Base-by-base conservation (phyloP, 345 rosid genomes). In the Crucihimalaya himalaica region DNA sequence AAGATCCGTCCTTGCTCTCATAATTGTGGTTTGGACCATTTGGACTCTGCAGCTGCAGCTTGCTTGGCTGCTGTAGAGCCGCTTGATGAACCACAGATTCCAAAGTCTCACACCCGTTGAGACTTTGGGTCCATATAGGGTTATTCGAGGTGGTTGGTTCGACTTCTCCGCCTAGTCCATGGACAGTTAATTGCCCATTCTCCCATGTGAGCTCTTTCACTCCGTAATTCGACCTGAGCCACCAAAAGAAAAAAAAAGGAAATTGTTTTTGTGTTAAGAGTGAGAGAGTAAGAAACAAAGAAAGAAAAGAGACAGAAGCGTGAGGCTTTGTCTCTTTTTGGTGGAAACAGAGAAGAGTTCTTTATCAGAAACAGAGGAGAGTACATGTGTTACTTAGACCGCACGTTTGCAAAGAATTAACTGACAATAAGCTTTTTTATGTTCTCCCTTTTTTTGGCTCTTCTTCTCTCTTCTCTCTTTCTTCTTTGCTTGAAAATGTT, bases 1-100 rank as follows among this genome's bases (percentile, higher is more conserved):
- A 51, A 50, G 77, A 66, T 71, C 77, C 77, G 48, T 77, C 42
- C 43, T 71, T 77, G 8, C 27, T 31, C 28, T 57, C 72, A 1
- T 45, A 42, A 6, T 50, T 65, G 7, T 71, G 68, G 68, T 40
- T 21, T 25, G 16, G 63, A 48, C 47, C 80, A 48, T 19, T 42
- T 4, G 21, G 70, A 15, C 23, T 61, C 42, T 60, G 73, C 15
- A 37, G 29, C 51, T 60, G 66, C 7, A 51, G 9, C 27, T 65
- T 71, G 42, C 8, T 58, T 45, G 80, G 75, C 56, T 77, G 63
- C 51, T 77, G 76, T 6, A 77, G 34, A 64, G 82, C 74, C 8
- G 84, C 86, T 67, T 84, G 85, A 37, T 86, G 85, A 68, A 86
- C 85, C 51, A 86, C 78, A 34, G 83, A 83, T 74, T 84, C 90